Evolutionary conservation across 176 grass and related monocot species (phyloP).

Genomic region (Oryza brachyantha): DNA sequence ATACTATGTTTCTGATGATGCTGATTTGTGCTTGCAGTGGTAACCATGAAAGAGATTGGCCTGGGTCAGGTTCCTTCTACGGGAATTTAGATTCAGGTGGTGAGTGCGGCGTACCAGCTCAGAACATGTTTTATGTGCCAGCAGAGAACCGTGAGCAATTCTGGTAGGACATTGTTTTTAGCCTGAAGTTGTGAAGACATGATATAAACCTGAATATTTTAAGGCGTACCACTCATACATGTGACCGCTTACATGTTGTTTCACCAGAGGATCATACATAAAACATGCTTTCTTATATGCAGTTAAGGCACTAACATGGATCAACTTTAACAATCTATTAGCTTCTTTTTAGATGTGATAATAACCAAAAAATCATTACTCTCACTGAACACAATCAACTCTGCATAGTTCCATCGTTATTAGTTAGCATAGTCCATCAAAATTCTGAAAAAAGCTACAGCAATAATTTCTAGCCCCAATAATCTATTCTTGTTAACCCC

Average conservation of each 20-base stretch:
- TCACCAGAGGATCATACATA: not conserved
- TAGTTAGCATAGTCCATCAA: not conserved
- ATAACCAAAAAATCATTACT: not conserved
- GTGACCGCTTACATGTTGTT: not conserved
- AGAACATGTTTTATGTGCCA: slow-evolving; percentile 93
- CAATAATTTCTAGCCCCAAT: not conserved
- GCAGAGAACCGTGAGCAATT: slow-evolving; percentile 80
- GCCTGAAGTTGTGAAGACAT: not conserved
- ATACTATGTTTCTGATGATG: slow-evolving; percentile 20
- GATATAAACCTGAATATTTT: not conserved
- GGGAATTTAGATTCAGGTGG: slow-evolving; percentile 81
- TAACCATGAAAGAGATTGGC: slow-evolving; percentile 97
- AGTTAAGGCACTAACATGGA: not conserved
- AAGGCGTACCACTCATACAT: not conserved
- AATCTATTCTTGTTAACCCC: not conserved
- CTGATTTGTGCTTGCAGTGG: slow-evolving; percentile 52
- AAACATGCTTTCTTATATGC: not conserved
- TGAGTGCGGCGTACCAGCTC: slow-evolving; percentile 81
- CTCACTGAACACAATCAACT: not conserved
- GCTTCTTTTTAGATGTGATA: not conserved
- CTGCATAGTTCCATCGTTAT: not conserved
- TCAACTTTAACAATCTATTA: not conserved
- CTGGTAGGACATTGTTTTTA: slow-evolving; percentile 39
- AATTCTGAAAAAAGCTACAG: not conserved
- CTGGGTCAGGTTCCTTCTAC: slow-evolving; percentile 88